Evolutionary conservation across 495 filamentous ascomycete genomes (phyloP).

Genomic region (Oleoguttula mirabilis): DNA sequence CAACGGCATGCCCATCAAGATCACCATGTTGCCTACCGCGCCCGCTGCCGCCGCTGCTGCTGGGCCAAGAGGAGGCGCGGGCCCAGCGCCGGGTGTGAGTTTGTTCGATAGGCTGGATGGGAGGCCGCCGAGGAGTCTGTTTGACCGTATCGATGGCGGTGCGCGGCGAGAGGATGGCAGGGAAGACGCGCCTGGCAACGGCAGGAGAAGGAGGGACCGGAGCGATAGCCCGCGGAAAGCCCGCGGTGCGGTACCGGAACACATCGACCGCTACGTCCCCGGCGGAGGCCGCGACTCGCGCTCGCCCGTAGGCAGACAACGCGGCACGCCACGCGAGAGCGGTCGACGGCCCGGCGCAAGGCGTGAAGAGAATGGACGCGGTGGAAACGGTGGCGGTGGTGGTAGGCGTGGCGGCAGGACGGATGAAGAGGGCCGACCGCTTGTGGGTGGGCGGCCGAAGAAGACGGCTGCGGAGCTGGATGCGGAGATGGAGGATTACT

Average conservation of each 20-base stretch:
- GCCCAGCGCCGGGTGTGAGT: constrained; percentile 27
- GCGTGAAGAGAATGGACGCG: constrained; percentile 25
- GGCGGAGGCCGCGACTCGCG: constrained; percentile 33
- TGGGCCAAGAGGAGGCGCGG: too few relatives aligned
- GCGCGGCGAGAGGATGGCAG: not conserved
- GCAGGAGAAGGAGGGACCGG: constrained; percentile 33
- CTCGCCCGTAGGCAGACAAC: constrained; percentile 39
- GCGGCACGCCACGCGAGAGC: constrained; percentile 32
- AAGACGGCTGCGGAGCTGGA: constrained; percentile 92
- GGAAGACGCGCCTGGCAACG: constrained; percentile 15
- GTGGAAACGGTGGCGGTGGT: constrained; percentile 29
- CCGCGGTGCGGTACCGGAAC: constrained; percentile 53
- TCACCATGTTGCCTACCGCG: constrained; percentile 51
- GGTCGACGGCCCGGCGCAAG: constrained; percentile 38
- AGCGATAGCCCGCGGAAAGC: constrained; percentile 48
- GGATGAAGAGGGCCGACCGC: constrained; percentile 15
- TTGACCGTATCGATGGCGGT: constrained; percentile 13
- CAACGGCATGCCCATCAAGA: constrained; percentile 74
- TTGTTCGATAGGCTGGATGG: constrained; percentile 69
- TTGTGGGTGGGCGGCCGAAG: constrained; percentile 48
- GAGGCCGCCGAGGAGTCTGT: constrained; percentile 17
- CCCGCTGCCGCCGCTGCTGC: constrained; percentile 38
- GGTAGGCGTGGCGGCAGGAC: constrained; percentile 15
- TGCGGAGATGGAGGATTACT: constrained; percentile 94
- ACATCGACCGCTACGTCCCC: constrained; percentile 79